Evolutionary conservation across 2,329 filamentous ascomycete genomes (phyloP).

Genomic region (Intubia oerlemansii): DNA sequence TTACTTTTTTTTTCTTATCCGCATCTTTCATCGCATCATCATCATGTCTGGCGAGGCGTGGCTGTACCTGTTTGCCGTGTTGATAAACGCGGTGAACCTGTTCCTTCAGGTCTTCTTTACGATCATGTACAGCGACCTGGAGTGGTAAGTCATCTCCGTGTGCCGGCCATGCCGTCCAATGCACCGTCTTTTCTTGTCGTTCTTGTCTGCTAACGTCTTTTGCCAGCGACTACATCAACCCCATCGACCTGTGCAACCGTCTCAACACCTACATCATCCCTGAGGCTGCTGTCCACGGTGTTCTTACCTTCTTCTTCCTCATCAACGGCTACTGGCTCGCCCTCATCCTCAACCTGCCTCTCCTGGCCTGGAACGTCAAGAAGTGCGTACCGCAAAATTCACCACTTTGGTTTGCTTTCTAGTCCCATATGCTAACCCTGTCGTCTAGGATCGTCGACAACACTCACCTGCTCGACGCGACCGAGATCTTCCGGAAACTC

Average conservation of each 20-base stretch:
- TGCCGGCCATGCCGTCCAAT: background rate
- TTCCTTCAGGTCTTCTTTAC: constrained; percentile 99
- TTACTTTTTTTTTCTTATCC: no score
- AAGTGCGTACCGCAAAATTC: constrained; percentile 76
- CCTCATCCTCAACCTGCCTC: constrained; percentile 74
- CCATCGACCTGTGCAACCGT: constrained; percentile 99
- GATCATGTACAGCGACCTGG: constrained; percentile 99
- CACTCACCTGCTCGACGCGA: constrained; percentile 88
- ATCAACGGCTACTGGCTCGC: constrained; percentile 99
- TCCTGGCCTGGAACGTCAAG: constrained; percentile 87
- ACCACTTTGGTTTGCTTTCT: background rate
- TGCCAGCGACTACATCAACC: constrained; percentile 93
- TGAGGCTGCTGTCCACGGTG: constrained; percentile 91
- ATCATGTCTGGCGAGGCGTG: constrained; percentile 99
- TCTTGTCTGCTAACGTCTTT: background rate
- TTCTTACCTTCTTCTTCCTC: constrained; percentile 86
- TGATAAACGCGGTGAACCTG: constrained; percentile 99
- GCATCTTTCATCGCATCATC: no score
- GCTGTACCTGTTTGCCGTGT: constrained; percentile 91
- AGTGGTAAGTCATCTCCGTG: constrained; percentile 50
- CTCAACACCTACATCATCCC: constrained; percentile 99
- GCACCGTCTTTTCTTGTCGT: background rate
- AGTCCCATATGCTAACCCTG: background rate
- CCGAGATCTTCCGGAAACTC: constrained; percentile 97
- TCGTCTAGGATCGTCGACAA: constrained; percentile 91